These are phyloP conservation scores for Lophiostoma macrostomum DNA, from an alignment of 495 filamentous ascomycete genomes.

Conservation along the genomic window DNA sequence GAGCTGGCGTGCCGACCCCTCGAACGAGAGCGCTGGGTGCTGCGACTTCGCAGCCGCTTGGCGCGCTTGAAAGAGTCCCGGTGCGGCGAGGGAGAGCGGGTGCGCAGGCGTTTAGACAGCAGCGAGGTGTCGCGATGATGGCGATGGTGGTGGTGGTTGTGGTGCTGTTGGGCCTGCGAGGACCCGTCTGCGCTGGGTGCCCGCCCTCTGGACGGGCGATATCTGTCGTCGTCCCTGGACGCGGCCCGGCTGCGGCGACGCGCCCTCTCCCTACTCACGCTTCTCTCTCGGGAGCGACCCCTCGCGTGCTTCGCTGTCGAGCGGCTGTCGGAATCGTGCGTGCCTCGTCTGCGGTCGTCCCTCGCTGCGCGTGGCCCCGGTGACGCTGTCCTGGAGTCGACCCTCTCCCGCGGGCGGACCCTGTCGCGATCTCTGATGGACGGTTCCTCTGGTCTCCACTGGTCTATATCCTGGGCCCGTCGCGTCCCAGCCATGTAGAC, in stretches of 20 bases:
- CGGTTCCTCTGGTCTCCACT: constrained; percentile 39
- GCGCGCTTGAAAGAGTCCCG: constrained; percentile 24
- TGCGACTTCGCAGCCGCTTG: constrained; percentile 35
- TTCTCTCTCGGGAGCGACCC: constrained; percentile 27
- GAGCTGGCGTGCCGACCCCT: constrained; percentile 21
- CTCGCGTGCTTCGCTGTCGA: constrained; percentile 24
- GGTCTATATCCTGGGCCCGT: constrained; percentile 35
- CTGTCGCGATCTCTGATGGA: constrained; percentile 30
- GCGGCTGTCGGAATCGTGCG: constrained; percentile 23
- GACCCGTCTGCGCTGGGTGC: constrained; percentile 34
- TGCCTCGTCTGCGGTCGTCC: constrained; percentile 30
- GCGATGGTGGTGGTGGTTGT: constrained; percentile 20
- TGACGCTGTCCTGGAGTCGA: constrained; percentile 26
- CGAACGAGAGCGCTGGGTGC: constrained; percentile 32
- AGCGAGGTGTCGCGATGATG: constrained; percentile 28
- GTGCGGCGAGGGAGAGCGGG: constrained; percentile 31
- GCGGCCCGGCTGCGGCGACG: constrained; percentile 22
- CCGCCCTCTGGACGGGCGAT: constrained; percentile 31
- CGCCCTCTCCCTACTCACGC: constrained; percentile 24
- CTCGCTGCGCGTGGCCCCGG: constrained; percentile 33
- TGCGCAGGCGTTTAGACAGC: constrained; percentile 37
- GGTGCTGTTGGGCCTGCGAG: constrained; percentile 30
- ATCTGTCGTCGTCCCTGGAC: constrained; percentile 34
- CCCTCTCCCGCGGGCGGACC: constrained; percentile 21
- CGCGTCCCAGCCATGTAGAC: constrained; percentile 41